These are phyloP conservation scores for Scedosporium boydii DNA, from an alignment of 2,329 filamentous ascomycete genomes.

Conservation along the genomic window DNA sequence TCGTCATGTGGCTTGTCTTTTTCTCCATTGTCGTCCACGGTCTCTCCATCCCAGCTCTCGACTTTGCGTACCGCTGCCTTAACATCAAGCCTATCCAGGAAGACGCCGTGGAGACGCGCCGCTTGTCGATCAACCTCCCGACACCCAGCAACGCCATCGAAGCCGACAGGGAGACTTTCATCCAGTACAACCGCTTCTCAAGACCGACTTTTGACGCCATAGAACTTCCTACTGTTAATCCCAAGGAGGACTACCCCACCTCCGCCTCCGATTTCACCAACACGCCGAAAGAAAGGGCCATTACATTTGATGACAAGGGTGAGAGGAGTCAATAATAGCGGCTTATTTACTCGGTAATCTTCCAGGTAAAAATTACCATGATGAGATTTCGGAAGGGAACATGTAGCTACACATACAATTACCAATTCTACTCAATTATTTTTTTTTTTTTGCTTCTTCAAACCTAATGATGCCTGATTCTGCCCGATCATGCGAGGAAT, in stretches of 20 bases:
- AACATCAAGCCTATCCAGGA: slow-evolving; percentile 32
- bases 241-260: neutral
- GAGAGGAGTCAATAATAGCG: too few relatives aligned
- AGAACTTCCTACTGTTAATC: neutral
- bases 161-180: slow-evolving; percentile 26
- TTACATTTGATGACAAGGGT: too few relatives aligned
- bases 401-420: too few relatives aligned
- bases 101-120: slow-evolving; percentile 27
- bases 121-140: slow-evolving; percentile 24
- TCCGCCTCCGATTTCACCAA: too few relatives aligned
- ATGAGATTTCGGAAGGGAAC: too few relatives aligned
- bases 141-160: slow-evolving; percentile 29
- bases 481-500: too few relatives aligned
- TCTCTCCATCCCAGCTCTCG: slow-evolving; percentile 35
- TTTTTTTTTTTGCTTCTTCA: too few relatives aligned
- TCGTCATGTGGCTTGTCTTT: slow-evolving; percentile 30
- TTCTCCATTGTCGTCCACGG: slow-evolving; percentile 37
- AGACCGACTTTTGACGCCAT: slow-evolving; percentile 19
- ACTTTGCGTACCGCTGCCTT: slow-evolving; percentile 25
- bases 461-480: too few relatives aligned
- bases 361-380: too few relatives aligned
- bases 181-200: slow-evolving; percentile 40
- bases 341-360: too few relatives aligned
- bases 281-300: too few relatives aligned
- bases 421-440: too few relatives aligned